Evolutionary conservation across 2,329 filamentous ascomycete genomes (phyloP), one percentile per base, ranked within the genome.

Genomic region (Xylaria sp.): DNA sequence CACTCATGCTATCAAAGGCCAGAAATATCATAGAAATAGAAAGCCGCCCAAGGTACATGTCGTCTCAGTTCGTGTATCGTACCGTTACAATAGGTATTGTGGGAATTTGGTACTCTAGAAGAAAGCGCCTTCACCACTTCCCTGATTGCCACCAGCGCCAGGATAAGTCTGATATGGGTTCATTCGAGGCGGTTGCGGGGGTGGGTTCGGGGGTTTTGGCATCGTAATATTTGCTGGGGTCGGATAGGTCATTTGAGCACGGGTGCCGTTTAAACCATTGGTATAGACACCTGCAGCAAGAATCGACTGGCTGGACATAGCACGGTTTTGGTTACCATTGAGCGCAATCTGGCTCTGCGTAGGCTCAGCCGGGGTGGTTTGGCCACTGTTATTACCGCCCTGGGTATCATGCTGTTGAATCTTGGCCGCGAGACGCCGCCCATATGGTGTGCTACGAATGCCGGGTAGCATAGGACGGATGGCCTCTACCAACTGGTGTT

Each of bases 371-470:
- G 87, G 84, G 18, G 86, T 86, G 12, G 80, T 80, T 74, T 88
- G 85, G 27, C 84, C 85, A 60, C 82, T 86, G 37, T 77, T 81
- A 66, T 79, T 81, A 60, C 82, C 83, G 68, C 80, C 83, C 72
- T 79, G 80, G 44, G 67, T 69, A 66, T 91, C 89, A 70, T 86
- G 86, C 29, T 87, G 83, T 72, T 89, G 84, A 66, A 99, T 92
- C 86, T 98, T 98, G 78, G 92, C 92, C 78, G 93, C 91, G 76
- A 98, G 97, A 70, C 96, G 93, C 73, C 96, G 94, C 62, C 96
- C 96, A 79, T 98, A 96, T 3, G 96, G 95, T 50, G 94, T 98
- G 75, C 93, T 91, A 71, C 94, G 93, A 71, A 98, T 97, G 50
- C 88, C 85, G 3, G 93, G 92, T 47, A 98, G 84, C 70, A 97